phyloP scores from a whole-genome alignment of 2,329 filamentous ascomycete species.

The Parastagonospora avenae region DNA sequence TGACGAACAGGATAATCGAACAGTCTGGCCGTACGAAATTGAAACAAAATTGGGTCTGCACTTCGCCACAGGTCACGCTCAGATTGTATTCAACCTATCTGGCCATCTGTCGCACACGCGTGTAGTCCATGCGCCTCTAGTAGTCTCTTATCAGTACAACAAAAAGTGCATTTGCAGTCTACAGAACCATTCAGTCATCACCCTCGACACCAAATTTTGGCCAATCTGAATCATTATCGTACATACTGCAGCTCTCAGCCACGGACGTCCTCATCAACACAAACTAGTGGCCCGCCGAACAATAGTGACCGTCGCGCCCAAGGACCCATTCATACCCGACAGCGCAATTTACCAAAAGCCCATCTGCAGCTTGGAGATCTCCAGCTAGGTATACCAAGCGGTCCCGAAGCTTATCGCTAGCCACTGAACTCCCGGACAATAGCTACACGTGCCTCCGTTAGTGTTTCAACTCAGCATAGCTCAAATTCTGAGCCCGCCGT shows the following conservation, averaged over 20 bases:
- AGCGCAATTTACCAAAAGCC: constrained; percentile 15
- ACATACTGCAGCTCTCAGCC: background rate
- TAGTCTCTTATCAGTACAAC: constrained; percentile 16
- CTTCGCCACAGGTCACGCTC: constrained; percentile 17
- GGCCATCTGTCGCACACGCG: constrained; percentile 15
- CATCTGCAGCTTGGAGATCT: constrained; percentile 21
- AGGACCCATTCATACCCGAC: constrained; percentile 25
- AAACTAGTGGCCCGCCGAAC: background rate
- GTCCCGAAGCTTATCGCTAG: constrained; percentile 14
- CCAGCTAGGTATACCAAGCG: constrained; percentile 21
- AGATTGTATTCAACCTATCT: constrained; percentile 15
- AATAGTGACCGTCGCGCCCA: constrained; percentile 7
- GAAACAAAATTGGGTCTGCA: constrained; percentile 28
- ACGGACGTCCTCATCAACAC: background rate
- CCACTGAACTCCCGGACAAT: constrained; percentile 12
- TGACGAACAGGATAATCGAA: constrained; percentile 33
- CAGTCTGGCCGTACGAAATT: constrained; percentile 36
- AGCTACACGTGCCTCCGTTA: constrained; percentile 20
- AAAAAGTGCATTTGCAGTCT: no score
- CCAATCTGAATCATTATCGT: no score
- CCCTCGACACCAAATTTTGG: no score
- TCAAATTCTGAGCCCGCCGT: constrained; percentile 17
- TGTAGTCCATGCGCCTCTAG: constrained; percentile 16
- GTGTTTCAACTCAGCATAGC: constrained; percentile 18
- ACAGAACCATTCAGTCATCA: no score